phyloP scores from a whole-genome alignment of 495 filamentous ascomycete genomes.

The Trichocladium uniseriatum region DNA sequence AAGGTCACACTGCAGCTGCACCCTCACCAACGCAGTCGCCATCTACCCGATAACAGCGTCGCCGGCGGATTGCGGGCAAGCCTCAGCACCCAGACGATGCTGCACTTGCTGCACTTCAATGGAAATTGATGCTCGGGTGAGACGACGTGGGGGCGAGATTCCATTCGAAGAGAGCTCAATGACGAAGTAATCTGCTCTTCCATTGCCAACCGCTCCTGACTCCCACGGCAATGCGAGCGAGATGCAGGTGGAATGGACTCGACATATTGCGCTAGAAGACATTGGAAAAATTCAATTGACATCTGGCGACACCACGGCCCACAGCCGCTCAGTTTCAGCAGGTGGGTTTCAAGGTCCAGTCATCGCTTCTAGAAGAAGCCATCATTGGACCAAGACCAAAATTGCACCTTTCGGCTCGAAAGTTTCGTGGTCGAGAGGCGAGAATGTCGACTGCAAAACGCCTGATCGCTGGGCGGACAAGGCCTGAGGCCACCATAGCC shows the following conservation, averaged over 20 bases:
- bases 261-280: too few relatives aligned
- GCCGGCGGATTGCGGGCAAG: neutral
- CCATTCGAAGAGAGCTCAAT: neutral
- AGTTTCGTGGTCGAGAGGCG: slow-evolving; percentile 5
- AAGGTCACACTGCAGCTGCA: slow-evolving; percentile 17
- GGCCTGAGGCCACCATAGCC: slow-evolving; percentile 10
- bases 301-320: slow-evolving; percentile 3
- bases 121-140: too few relatives aligned
- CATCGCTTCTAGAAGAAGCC: neutral
- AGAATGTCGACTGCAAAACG: slow-evolving; percentile 14
- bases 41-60: slow-evolving; percentile 4
- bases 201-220: slow-evolving; percentile 16
- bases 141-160: neutral
- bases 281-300: neutral
- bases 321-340: slow-evolving; percentile 11
- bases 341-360: slow-evolving; percentile 7
- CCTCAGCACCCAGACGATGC: neutral
- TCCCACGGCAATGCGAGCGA: slow-evolving; percentile 12
- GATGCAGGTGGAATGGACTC: neutral
- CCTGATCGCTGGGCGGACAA: slow-evolving; percentile 16
- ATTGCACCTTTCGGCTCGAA: neutral
- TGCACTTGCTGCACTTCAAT: slow-evolving; percentile 5
- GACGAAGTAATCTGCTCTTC: slow-evolving; percentile 2
- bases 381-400: slow-evolving; percentile 7
- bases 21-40: slow-evolving; percentile 7